A percentile compares a stretch with the other conserved stretches of the same genome.
Conservation (phyloP, 306 rosid species). For the Rosa rugosa region DNA sequence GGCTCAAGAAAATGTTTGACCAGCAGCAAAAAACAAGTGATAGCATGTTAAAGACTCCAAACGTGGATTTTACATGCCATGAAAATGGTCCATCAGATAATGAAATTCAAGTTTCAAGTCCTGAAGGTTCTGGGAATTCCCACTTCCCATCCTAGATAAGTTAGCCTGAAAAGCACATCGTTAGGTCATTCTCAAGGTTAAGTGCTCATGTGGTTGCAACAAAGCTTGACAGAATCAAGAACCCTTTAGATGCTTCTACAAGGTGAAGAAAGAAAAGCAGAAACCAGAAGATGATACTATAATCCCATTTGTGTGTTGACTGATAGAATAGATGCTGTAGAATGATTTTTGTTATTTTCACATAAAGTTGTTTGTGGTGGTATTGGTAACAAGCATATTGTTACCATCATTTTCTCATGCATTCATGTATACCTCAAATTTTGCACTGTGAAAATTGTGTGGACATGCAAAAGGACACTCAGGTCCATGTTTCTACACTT, state of each 20-base stretch:
- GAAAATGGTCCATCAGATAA: conserved; percentile 21
- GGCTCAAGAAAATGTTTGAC: conserved; percentile 47
- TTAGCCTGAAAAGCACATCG: conserved; percentile 11
- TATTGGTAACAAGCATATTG: neutral
- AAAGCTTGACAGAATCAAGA: neutral
- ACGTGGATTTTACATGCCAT: conserved; percentile 15
- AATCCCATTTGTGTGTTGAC: neutral
- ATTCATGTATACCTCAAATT: neutral
- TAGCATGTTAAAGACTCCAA: conserved; percentile 19
- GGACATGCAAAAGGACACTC: neutral
- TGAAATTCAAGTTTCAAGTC: conserved; percentile 15
- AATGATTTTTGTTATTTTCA: neutral
- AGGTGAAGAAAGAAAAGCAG: neutral
- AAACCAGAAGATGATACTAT: neutral
- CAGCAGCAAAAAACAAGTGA: conserved; percentile 32
- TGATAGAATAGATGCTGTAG: neutral
- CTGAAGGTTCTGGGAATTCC: conserved; percentile 19
- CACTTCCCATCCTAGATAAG: conserved; percentile 37
- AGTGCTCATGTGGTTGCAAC: neutral
- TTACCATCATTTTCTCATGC: neutral
- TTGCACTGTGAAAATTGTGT: neutral
- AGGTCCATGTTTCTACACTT: neutral
- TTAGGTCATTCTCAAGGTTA: neutral
- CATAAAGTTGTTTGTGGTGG: neutral
- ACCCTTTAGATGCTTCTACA: neutral